Conservation (phyloP, 176 grass and related monocot species). For the Poa annua region DNA sequence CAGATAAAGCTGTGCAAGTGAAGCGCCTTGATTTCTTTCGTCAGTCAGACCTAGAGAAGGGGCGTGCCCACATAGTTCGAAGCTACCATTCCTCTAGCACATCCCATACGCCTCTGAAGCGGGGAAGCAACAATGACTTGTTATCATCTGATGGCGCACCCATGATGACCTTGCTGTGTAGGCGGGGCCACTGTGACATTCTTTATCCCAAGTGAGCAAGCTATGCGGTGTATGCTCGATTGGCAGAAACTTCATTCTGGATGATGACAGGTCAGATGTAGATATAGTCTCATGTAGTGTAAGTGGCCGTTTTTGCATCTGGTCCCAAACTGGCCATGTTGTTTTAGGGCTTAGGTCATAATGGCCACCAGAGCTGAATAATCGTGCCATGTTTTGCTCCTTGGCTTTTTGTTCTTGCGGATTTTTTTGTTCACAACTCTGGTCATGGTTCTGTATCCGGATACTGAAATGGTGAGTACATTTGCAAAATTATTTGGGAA, state of each 20-base stretch:
- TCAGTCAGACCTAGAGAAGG: not conserved
- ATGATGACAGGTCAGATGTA: not conserved
- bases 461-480: not conserved
- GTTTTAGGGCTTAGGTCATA: not conserved
- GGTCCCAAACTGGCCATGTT: not conserved
- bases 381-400: not conserved
- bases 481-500: not conserved
- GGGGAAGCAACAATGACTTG: not conserved
- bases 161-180: slow-evolving; percentile 1
- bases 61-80: not conserved
- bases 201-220: slow-evolving; percentile 27
- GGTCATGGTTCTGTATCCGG: not conserved
- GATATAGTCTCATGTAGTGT: not conserved
- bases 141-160: slow-evolving; percentile 20
- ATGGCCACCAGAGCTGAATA: not conserved
- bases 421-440: not conserved
- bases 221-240: not conserved
- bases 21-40: slow-evolving; percentile 29
- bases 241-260: not conserved
- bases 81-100: slow-evolving; percentile 17
- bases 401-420: too few relatives aligned
- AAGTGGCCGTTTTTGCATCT: not conserved
- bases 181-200: not conserved
- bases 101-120: not conserved
- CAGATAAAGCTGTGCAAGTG: not conserved